A percentile compares a stretch with the other conserved stretches of the same genome.
phyloP scores from a whole-genome alignment of 2,329 filamentous ascomycete species.

The Sarocladiaceae sp. region DNA sequence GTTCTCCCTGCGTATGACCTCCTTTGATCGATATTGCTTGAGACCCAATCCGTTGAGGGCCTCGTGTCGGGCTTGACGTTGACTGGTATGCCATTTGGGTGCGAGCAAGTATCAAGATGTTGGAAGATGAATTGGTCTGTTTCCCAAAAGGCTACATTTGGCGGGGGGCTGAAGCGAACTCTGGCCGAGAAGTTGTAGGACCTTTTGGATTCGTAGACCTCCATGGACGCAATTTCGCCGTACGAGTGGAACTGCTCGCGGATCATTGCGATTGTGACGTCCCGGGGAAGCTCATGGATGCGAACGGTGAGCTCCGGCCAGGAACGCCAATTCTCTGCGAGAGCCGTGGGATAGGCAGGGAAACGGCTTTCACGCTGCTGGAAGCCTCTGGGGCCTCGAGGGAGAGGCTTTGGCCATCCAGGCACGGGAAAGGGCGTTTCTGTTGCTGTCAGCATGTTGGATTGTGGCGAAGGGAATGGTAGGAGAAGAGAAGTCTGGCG shows the following conservation, averaged over 20 bases:
- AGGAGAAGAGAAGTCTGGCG: no score
- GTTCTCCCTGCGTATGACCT: conserved; percentile 28
- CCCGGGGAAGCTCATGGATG: conserved; percentile 28
- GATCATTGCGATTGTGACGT: conserved; percentile 38
- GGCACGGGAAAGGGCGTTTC: no score
- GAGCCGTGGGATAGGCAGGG: not conserved
- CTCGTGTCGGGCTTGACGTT: conserved; percentile 8
- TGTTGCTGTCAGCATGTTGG: no score
- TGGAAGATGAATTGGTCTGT: conserved; percentile 14
- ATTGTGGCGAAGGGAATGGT: no score
- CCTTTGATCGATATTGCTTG: conserved; percentile 16
- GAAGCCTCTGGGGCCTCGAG: no score
- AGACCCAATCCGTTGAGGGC: conserved; percentile 14
- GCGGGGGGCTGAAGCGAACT: conserved; percentile 57
- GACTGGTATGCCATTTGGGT: conserved; percentile 19
- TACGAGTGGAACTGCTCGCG: conserved; percentile 47
- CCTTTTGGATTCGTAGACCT: conserved; percentile 37
- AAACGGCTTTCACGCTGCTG: no score
- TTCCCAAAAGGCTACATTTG: conserved; percentile 19
- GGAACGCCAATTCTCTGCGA: conserved; percentile 23
- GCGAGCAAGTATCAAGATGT: conserved; percentile 16
- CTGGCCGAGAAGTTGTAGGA: conserved; percentile 26
- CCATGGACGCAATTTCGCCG: conserved; percentile 52
- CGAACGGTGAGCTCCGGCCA: conserved; percentile 29
- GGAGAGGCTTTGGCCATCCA: no score